Evolutionary conservation across 2,329 filamentous ascomycete genomes (phyloP).

Genomic region (Mollisia scopiformis): DNA sequence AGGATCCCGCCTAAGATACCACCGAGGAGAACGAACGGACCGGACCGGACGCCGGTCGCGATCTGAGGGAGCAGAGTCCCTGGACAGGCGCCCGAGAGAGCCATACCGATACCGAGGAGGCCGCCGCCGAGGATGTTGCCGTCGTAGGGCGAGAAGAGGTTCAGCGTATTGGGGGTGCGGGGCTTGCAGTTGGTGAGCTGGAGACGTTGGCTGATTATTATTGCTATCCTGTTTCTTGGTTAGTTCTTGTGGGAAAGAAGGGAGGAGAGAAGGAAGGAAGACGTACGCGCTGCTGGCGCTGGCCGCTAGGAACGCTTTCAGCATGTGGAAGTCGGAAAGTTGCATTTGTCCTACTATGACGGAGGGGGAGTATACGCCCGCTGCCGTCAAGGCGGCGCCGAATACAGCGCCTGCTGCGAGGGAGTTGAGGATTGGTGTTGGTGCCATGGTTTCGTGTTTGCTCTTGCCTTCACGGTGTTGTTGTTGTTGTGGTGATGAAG

Average conservation of each 20-base stretch:
- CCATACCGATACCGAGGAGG: constrained; percentile 68
- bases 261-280: background rate
- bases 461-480: background rate
- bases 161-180: constrained; percentile 4
- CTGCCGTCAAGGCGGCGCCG: constrained; percentile 61
- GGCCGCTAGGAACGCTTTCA: constrained; percentile 65
- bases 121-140: constrained; percentile 67
- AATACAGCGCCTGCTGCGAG: constrained; percentile 55
- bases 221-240: constrained; percentile 42
- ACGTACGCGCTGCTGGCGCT: constrained; percentile 64
- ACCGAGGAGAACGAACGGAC: constrained; percentile 52
- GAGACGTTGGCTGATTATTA: constrained; percentile 49
- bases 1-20: constrained; percentile 57
- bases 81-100: constrained; percentile 65
- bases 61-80: constrained; percentile 65
- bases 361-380: constrained; percentile 62
- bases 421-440: background rate
- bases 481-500: background rate
- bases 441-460: background rate
- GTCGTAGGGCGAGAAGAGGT: constrained; percentile 58
- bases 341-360: constrained; percentile 64
- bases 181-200: constrained; percentile 39
- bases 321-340: constrained; percentile 66
- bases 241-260: background rate
- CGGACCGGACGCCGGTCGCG: constrained; percentile 35